phyloP scores from a whole-genome alignment of 2,329 filamentous ascomycete species.

The Scedosporium aurantiacum region DNA sequence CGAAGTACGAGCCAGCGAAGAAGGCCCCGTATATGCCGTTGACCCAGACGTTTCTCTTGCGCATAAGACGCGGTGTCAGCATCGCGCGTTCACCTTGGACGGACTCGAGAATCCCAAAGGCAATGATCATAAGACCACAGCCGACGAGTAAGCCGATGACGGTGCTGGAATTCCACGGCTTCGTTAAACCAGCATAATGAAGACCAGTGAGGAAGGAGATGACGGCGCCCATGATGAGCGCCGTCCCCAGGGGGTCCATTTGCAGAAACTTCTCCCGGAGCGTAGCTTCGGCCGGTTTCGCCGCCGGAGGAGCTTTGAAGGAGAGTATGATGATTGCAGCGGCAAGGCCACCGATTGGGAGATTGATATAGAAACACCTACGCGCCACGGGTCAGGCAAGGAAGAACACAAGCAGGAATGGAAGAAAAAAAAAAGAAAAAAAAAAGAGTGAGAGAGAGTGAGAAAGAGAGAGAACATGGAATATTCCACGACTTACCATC shows the following conservation, averaged over 20 bases:
- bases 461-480: not conserved
- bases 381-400: not conserved
- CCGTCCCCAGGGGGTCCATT: conserved; percentile 34
- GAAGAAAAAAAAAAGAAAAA: no score
- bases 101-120: conserved; percentile 26
- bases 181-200: conserved; percentile 33
- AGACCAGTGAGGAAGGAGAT: conserved; percentile 34
- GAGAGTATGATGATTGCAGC: conserved; percentile 25
- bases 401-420: not conserved
- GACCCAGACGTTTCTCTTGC: conserved; percentile 25
- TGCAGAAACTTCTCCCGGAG: conserved; percentile 33
- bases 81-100: conserved; percentile 34
- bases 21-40: conserved; percentile 29
- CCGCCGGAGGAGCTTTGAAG: conserved; percentile 29
- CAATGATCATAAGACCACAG: conserved; percentile 20
- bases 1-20: conserved; percentile 30
- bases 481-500: conserved; percentile 13
- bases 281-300: conserved; percentile 23
- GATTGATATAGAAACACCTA: conserved; percentile 20
- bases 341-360: conserved; percentile 19
- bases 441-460: no score
- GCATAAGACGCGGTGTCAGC: conserved; percentile 27
- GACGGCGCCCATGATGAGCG: conserved; percentile 32
- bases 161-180: conserved; percentile 28
- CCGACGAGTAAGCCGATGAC: conserved; percentile 34